Conservation (phyloP, 106 monocot genomes). For the Acanthochlamys bracteata region DNA sequence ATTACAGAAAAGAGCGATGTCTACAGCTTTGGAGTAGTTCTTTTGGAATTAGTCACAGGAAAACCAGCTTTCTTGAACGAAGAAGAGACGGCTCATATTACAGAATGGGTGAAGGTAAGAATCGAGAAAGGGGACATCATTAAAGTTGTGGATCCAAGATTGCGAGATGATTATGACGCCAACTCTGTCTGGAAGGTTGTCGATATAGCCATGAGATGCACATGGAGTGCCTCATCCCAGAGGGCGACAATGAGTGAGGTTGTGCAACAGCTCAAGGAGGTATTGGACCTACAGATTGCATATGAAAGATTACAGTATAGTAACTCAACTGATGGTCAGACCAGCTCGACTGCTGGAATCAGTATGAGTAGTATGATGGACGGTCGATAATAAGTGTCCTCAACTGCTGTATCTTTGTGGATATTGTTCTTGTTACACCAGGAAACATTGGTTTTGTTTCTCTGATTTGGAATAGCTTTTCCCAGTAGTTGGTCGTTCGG, state of each 20-base stretch:
- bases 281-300: conserved; percentile 12
- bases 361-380: too few species aligned
- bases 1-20: conserved; percentile 63
- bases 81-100: background rate
- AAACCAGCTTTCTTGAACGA: background rate
- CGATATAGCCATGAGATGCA: conserved; percentile 17
- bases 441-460: too few species aligned
- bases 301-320: too few species aligned
- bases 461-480: too few species aligned
- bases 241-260: conserved; percentile 43
- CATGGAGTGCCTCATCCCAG: background rate
- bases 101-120: background rate
- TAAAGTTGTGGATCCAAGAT: background rate
- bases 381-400: too few species aligned
- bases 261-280: conserved; percentile 18
- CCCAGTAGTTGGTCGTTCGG: too few species aligned
- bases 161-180: background rate
- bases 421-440: too few species aligned
- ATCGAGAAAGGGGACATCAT: background rate
- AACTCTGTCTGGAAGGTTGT: background rate
- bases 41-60: conserved; percentile 39
- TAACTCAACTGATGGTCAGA: too few species aligned
- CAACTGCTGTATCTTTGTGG: too few species aligned
- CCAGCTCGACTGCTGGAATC: too few species aligned
- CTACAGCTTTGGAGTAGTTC: conserved; percentile 61